Evolutionary conservation across 371 early-diverging fungal genomes (phyloP), one percentile per base, ranked within the genome.

Genomic region (Mortierella sp.): DNA sequence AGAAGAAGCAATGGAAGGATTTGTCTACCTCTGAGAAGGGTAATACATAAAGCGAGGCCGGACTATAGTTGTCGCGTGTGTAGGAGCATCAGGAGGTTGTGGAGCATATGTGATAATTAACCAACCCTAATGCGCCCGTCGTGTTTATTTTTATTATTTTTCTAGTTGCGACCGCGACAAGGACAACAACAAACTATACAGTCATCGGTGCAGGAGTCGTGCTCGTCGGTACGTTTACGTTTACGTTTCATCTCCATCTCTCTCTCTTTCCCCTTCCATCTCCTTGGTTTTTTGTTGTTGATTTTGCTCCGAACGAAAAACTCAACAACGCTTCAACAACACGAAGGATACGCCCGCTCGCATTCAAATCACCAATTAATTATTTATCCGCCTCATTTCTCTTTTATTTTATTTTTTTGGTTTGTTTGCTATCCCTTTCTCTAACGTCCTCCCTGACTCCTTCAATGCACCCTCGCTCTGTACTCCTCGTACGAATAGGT

Each of bases 1-100:
- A 82, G 34, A 75, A 80, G 72, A 82, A 82, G 70, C 82, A 81
- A 21, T 85, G 86, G 86, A 85, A 85, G 78, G 86, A 85, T 70
- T 72, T 85, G 19, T 74, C 74, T 24, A 81, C 86, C 13, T 77
- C 82, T 7, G 82, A 85, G 68, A 85, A 85, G 77, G 86, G 86
- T 85, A 74, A 44, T 16, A 38, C 42, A 38, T 38, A 19, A 45
- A 24, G 24, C 11, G 42, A 48, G 0, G 28, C 21, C 26, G 45
- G 26, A 45, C 24, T 28, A 28, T 48, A 26, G 28, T 72, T 72
- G 48, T 72, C 72, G 48, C 48, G 45, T 48, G 26, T 48, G 63
- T 11, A 3, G 68, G 44, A 9, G 38, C 42, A 38, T 5, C 42
- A 38, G 42, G 42, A 38, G 42, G 42, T 38, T 38, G 6, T 60